phyloP scores from a whole-genome alignment of 2,329 filamentous ascomycete genomes.

The Madurella mycetomatis region DNA sequence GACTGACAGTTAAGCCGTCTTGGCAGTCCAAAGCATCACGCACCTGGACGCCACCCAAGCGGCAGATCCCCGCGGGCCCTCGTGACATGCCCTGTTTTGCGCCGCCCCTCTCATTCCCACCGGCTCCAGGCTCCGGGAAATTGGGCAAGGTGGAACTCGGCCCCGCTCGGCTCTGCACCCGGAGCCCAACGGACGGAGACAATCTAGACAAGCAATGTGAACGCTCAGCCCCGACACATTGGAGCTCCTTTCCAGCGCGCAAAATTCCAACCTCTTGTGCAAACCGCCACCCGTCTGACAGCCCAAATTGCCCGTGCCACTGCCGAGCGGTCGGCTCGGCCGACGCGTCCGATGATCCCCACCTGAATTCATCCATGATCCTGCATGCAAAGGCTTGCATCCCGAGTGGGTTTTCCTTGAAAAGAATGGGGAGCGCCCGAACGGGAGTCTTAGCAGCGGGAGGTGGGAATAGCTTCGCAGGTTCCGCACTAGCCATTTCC shows the following conservation, averaged over 20 bases:
- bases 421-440: neutral
- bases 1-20: neutral
- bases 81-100: slow-evolving; percentile 20
- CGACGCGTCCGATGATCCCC: no score
- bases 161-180: slow-evolving; percentile 22
- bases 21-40: neutral
- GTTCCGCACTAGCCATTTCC: neutral
- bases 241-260: no score
- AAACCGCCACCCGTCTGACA: no score
- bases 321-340: no score
- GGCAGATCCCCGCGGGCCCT: slow-evolving; percentile 11
- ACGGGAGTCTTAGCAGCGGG: slow-evolving; percentile 9
- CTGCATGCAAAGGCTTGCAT: no score
- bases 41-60: neutral
- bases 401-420: no score
- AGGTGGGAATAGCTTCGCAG: slow-evolving; percentile 23
- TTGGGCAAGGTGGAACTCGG: slow-evolving; percentile 15
- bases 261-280: no score
- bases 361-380: no score
- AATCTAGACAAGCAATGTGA: neutral
- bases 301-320: no score
- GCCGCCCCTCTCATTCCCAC: slow-evolving; percentile 5
- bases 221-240: neutral
- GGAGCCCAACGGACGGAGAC: neutral
- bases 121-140: slow-evolving; percentile 19